Evolutionary conservation across 2,329 filamentous ascomycete species (phyloP).

Genomic region (Coniochaeta pulveracea): DNA sequence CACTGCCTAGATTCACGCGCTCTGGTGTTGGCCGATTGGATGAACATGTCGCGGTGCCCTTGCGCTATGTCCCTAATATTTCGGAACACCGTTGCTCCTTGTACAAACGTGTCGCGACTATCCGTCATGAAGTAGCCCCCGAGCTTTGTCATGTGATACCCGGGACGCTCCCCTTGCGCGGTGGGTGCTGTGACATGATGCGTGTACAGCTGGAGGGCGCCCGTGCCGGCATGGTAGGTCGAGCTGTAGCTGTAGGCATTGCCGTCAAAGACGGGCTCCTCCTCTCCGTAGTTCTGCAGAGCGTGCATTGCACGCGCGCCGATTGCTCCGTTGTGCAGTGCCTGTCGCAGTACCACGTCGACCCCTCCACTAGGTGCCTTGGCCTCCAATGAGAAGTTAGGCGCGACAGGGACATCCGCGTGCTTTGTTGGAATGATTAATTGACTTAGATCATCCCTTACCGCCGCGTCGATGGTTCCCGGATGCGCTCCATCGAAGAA

Average conservation of each 20-base stretch:
- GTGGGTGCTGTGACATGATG: slow-evolving; percentile 22
- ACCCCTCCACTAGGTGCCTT: slow-evolving; percentile 5
- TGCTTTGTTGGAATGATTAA: slow-evolving; percentile 12
- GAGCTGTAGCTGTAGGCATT: slow-evolving; percentile 25
- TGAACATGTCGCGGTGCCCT: slow-evolving; percentile 22
- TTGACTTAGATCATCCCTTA: slow-evolving; percentile 4
- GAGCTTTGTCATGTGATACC: slow-evolving; percentile 29
- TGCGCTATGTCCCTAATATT: slow-evolving; percentile 26
- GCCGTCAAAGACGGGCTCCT: slow-evolving; percentile 22
- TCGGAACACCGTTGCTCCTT: slow-evolving; percentile 24
- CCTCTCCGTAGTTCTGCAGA: slow-evolving; percentile 22
- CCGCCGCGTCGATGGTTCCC: not conserved
- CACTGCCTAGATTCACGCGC: slow-evolving; percentile 7
- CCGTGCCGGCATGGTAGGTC: slow-evolving; percentile 20
- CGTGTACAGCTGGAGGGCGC: slow-evolving; percentile 24
- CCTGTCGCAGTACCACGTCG: slow-evolving; percentile 15
- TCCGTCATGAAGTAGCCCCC: slow-evolving; percentile 16
- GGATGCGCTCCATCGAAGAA: not conserved
- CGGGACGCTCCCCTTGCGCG: slow-evolving; percentile 17
- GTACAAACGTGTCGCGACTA: slow-evolving; percentile 17
- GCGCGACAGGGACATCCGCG: slow-evolving; percentile 7
- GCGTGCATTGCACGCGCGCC: slow-evolving; percentile 16
- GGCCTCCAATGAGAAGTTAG: slow-evolving; percentile 11
- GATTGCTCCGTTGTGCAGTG: slow-evolving; percentile 23
- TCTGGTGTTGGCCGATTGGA: slow-evolving; percentile 12